Base-by-base conservation (phyloP, 495 filamentous ascomycete species). In the Viridothelium virens region DNA sequence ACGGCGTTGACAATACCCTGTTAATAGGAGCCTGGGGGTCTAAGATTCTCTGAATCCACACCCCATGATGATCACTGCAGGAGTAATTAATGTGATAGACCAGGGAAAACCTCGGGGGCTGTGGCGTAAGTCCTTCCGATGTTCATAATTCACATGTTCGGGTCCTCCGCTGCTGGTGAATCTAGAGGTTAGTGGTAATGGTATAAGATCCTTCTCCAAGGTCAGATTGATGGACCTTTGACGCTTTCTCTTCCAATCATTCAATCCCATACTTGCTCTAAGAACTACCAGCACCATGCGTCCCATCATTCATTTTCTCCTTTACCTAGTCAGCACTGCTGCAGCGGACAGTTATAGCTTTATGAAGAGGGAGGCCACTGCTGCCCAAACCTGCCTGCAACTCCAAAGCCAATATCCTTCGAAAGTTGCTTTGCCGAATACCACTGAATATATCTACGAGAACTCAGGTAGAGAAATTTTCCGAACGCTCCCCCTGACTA, bases 371-470 rank as follows among this genome's bases (percentile, higher is more conserved):
- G 25, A 59, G 18, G 31, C 5, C 10, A 14, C 53, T 36, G 53
- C 53, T 59, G 11, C 53, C 10, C 7, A 11, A 34, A 59, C 53
- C 3, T 59, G 53, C 18, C 31, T 59, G 31, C 53, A 59, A 31
- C 31, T 59, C 18, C 53, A 34, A 59, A 14, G 25, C 33, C 11
- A 59, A 36, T 59, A 34, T 36, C 53, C 53, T 18, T 7, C 18
- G 33, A 18, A 34, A 7, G 53, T 59, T 14, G 33, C 53, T 33
- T n/a, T 59, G 53, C 53, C 53, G 7, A 59, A 59, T 59, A 59
- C 53, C 6, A 59, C 53, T n/a, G 7, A 34, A 31, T 59, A 59
- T 36, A 31, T 34, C 18, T 59, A 59, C 18, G 53, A 59, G 18
- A 59, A 59, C 31, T 34, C 11, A 7, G 53, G 53, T 59, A 9